A percentile compares a stretch with the other conserved stretches of the same genome.
Evolutionary conservation across 805 yeast species (phyloP).

Genomic region (Metschnikowia noctiluminum): DNA sequence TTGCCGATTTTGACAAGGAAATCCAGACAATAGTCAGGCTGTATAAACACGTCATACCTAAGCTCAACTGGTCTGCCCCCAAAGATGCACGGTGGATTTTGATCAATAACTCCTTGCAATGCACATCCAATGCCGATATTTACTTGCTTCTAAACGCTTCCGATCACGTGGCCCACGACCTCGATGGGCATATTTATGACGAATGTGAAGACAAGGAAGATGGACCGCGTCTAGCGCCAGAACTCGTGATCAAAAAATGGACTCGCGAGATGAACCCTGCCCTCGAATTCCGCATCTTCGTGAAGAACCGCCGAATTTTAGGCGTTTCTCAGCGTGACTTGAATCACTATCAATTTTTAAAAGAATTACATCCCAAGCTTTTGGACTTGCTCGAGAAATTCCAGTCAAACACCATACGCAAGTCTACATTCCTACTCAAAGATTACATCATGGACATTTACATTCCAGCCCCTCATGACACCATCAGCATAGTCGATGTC

Average conservation of each 20-base stretch:
- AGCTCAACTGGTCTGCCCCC: slow-evolving; percentile 96
- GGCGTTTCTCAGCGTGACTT: slow-evolving; percentile 86
- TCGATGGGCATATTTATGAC: slow-evolving; percentile 63
- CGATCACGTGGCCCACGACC: slow-evolving; percentile 82
- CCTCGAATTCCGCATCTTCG: slow-evolving; percentile 85
- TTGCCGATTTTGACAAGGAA: slow-evolving; percentile 56
- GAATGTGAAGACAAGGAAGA: slow-evolving; percentile 29
- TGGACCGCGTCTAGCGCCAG: slow-evolving; percentile 38
- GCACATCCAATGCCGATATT: slow-evolving; percentile 68
- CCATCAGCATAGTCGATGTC: slow-evolving; percentile 72
- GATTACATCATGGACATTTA: slow-evolving; percentile 76
- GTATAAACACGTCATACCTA: slow-evolving; percentile 70
- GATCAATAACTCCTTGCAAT: slow-evolving; percentile 70
- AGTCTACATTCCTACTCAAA: slow-evolving; percentile 21
- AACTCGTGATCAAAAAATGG: slow-evolving; percentile 83
- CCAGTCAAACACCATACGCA: slow-evolving; percentile 41
- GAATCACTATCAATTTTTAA: slow-evolving; percentile 73
- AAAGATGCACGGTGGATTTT: slow-evolving; percentile 92
- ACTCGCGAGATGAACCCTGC: slow-evolving; percentile 72
- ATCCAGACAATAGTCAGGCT: slow-evolving; percentile 48
- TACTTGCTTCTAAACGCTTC: slow-evolving; percentile 82
- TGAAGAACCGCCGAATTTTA: slow-evolving; percentile 56
- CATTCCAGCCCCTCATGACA: slow-evolving; percentile 68
- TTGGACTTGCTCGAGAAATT: slow-evolving; percentile 50
- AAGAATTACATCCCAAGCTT: slow-evolving; percentile 47